A percentile compares a stretch with the other conserved stretches of the same genome.
phyloP scores from a whole-genome alignment of 2,329 filamentous ascomycete species.

The Hypoxylon sp. region DNA sequence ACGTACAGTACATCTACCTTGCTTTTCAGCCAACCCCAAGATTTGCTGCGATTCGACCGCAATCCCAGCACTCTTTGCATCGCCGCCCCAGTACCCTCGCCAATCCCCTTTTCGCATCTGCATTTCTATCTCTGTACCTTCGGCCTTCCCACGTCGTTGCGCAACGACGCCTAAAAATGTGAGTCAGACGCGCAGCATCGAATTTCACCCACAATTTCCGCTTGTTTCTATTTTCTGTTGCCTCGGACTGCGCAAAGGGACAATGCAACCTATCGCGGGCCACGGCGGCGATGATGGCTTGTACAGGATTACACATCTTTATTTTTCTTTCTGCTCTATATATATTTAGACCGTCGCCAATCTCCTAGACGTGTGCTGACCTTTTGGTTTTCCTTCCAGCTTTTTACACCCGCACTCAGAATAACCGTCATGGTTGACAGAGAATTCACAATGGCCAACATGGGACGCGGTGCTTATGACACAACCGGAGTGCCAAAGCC shows the following conservation, averaged over 20 bases:
- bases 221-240: constrained; percentile 42
- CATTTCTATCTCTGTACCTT: constrained; percentile 39
- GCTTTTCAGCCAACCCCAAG: constrained; percentile 40
- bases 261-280: constrained; percentile 37
- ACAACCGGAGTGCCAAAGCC: constrained; percentile 57
- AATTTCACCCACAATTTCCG: constrained; percentile 43
- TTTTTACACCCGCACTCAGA: constrained; percentile 15
- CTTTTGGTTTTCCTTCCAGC: constrained; percentile 21
- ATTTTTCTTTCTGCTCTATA: constrained; percentile 14
- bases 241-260: constrained; percentile 32
- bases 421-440: constrained; percentile 51
- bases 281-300: constrained; percentile 36
- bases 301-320: constrained; percentile 16
- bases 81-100: constrained; percentile 50
- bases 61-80: constrained; percentile 50
- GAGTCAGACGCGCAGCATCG: constrained; percentile 54
- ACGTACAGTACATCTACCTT: constrained; percentile 31
- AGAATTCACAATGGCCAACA: constrained; percentile 54
- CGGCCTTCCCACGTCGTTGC: constrained; percentile 50
- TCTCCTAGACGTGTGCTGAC: constrained; percentile 42
- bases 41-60: constrained; percentile 50
- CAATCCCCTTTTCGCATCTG: constrained; percentile 50
- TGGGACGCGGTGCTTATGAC: constrained; percentile 57
- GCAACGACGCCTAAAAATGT: constrained; percentile 51
- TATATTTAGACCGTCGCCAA: constrained; percentile 31